These are phyloP conservation scores for Schwanniomyces yamadae DNA, from an alignment of 805 yeast genomes.

Conservation along the genomic window DNA sequence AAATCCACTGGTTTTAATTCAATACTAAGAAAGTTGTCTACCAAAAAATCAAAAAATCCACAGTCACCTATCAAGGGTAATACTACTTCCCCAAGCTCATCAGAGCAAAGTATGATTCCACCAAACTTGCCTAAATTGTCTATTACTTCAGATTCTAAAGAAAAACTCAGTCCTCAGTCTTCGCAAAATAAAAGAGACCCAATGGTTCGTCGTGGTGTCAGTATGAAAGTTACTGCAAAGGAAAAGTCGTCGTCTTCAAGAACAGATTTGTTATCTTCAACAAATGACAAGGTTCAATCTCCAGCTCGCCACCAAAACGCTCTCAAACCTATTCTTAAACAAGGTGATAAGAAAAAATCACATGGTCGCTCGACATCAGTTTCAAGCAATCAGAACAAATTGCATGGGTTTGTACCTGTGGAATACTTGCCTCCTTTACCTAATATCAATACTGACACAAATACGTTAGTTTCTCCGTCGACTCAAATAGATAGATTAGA, in stretches of 20 bases:
- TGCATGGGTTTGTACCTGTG: conserved; percentile 42
- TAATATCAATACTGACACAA: conserved; percentile 31
- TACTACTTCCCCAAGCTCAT: conserved; percentile 5
- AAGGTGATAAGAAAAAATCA: conserved; percentile 14
- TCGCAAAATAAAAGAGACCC: conserved; percentile 29
- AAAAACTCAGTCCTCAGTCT: conserved; percentile 12
- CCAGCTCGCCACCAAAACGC: conserved; percentile 4
- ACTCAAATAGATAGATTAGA: conserved; percentile 2
- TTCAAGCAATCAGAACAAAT: conserved; percentile 19
- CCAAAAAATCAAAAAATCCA: conserved; percentile 25
- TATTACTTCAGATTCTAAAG: conserved; percentile 11
- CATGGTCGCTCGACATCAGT: conserved; percentile 30
- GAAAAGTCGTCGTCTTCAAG: conserved; percentile 39
- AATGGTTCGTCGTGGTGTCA: conserved; percentile 58
- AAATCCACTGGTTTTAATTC: conserved; percentile 32
- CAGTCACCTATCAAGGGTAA: conserved; percentile 8
- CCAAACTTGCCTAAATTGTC: conserved; percentile 11
- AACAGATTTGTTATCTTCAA: conserved; percentile 12
- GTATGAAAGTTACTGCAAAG: conserved; percentile 59
- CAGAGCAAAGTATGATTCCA: conserved; percentile 8
- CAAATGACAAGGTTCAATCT: conserved; percentile 4
- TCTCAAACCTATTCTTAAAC: conserved; percentile 17
- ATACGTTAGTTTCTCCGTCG: conserved; percentile 16
- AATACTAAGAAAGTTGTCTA: conserved; percentile 35
- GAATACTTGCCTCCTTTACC: conserved; percentile 47